Conservation (phyloP, 129 eudicot genomes). For the Kitagawia praeruptora region DNA sequence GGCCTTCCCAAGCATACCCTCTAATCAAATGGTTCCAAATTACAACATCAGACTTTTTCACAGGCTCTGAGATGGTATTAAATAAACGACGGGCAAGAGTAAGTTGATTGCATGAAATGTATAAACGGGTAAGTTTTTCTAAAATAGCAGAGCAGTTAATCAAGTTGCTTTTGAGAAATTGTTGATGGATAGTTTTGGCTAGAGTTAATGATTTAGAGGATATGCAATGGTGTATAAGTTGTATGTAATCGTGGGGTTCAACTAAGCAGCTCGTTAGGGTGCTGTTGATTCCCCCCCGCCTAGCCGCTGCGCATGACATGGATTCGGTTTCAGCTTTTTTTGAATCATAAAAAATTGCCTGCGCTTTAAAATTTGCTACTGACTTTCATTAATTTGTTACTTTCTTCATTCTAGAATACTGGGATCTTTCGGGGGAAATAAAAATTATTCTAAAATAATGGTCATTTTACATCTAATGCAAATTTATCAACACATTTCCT, state of each 20-base stretch:
- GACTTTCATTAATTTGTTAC: too few relatives aligned
- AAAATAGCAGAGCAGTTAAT: conserved; percentile 20
- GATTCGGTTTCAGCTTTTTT: not conserved
- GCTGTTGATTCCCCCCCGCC: conserved; percentile 17
- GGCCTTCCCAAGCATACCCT: conserved; percentile 92
- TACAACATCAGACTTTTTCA: conserved; percentile 40
- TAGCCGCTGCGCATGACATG: conserved; percentile 14
- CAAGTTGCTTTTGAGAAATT: conserved; percentile 39
- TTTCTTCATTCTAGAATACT: too few relatives aligned
- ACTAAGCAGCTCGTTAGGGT: conserved; percentile 14
- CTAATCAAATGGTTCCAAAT: conserved; percentile 80
- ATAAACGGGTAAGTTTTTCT: conserved; percentile 69
- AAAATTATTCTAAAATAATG: too few relatives aligned
- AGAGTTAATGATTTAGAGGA: conserved; percentile 39
- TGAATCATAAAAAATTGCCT: too few relatives aligned
- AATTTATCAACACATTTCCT: too few relatives aligned
- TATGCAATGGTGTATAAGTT: conserved; percentile 36
- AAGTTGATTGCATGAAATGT: conserved; percentile 43
- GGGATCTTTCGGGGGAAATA: too few relatives aligned
- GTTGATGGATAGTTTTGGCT: conserved; percentile 55
- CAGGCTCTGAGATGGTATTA: conserved; percentile 41
- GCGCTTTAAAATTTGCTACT: too few relatives aligned
- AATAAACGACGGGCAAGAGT: conserved; percentile 54
- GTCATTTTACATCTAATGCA: too few relatives aligned
- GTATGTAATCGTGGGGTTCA: conserved; percentile 29